Evolutionary conservation across 164 flowering plant genomes (phyloP).

Genomic region (Nymphaea thermarum): DNA sequence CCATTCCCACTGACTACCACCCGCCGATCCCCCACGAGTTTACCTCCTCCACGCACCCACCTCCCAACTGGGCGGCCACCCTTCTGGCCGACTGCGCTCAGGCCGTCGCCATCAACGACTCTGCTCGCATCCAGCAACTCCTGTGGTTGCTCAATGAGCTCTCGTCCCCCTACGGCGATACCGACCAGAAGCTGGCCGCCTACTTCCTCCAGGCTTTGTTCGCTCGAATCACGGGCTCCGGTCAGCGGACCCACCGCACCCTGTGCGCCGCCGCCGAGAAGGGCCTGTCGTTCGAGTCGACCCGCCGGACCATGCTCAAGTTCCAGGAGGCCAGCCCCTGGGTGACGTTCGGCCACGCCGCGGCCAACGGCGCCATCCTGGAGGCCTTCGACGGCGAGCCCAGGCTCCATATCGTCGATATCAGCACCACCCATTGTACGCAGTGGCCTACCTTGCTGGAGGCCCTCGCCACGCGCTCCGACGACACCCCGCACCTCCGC

Average conservation of each 20-base stretch:
- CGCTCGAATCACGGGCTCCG: conserved; percentile 68
- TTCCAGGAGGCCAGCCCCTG: conserved; percentile 98
- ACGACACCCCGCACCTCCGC: conserved; percentile 78
- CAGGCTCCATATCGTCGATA: conserved; percentile 72
- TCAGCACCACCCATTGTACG: conserved; percentile 84
- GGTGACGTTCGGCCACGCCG: conserved; percentile 93
- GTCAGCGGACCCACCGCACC: conserved; percentile 42
- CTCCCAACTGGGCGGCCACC: conserved; percentile 56
- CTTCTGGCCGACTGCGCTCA: conserved; percentile 62
- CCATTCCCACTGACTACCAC: background rate
- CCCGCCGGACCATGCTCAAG: conserved; percentile 56
- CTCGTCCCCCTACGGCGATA: conserved; percentile 84
- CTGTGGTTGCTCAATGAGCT: conserved; percentile 97
- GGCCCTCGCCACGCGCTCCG: conserved; percentile 78
- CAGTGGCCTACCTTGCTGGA: conserved; percentile 98
- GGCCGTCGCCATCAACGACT: conserved; percentile 63
- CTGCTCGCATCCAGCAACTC: conserved; percentile 60
- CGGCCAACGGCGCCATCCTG: conserved; percentile 82
- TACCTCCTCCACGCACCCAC: conserved; percentile 45
- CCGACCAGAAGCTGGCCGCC: conserved; percentile 77
- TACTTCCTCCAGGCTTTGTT: conserved; percentile 84
- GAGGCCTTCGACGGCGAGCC: conserved; percentile 78
- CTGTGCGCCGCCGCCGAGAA: conserved; percentile 49
- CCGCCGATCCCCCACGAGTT: conserved; percentile 13
- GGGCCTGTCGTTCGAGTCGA: conserved; percentile 67